phyloP scores from a whole-genome alignment of 345 rosid species.

The Syzygium jambos region DNA sequence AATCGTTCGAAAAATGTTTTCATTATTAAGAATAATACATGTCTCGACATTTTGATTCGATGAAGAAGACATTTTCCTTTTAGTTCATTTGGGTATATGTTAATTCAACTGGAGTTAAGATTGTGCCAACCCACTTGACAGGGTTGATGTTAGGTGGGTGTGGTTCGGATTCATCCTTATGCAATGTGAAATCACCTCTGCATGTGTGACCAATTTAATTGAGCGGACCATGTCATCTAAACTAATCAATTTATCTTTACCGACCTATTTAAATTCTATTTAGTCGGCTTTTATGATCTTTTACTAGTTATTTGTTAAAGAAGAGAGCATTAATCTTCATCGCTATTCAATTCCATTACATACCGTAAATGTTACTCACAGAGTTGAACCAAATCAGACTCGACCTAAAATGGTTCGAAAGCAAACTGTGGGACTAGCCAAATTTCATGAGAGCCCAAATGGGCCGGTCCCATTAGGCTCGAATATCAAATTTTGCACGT shows the following conservation, averaged over 20 bases:
- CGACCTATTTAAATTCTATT: background rate
- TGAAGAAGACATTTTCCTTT: background rate
- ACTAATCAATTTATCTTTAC: background rate
- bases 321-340: background rate
- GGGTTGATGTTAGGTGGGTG: background rate
- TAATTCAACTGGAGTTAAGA: background rate
- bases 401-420: background rate
- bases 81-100: background rate
- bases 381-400: too few species aligned
- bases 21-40: background rate
- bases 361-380: background rate
- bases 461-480: background rate
- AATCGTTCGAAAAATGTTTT: background rate
- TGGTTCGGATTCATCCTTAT: background rate
- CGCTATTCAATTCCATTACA: background rate
- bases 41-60: background rate
- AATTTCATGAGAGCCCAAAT: background rate
- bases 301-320: background rate
- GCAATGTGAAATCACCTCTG: background rate
- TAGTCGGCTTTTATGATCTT: background rate
- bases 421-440: background rate
- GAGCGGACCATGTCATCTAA: background rate
- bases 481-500: background rate
- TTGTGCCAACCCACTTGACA: background rate
- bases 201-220: background rate